Evolutionary conservation across 2,329 filamentous ascomycete genomes (phyloP), one percentile per base, ranked within the genome.

Genomic region (Colletotrichum theobromicola): DNA sequence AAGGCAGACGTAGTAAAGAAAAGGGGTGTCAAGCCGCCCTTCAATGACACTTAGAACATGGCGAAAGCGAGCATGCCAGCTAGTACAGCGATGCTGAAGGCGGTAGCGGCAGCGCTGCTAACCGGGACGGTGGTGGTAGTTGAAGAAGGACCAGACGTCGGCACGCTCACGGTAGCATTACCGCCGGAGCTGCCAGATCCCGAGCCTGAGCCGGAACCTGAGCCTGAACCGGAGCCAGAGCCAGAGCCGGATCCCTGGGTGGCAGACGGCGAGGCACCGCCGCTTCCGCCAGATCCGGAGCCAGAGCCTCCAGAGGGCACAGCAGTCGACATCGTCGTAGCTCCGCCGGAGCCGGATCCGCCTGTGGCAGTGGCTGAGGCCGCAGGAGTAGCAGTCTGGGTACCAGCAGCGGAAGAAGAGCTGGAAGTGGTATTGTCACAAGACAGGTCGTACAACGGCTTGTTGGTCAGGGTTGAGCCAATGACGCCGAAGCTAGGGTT

Each of bases 401-500:
- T 79, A 7, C 77, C 34, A 46, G 68, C 21, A 24, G 55, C 37
- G 13, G 69, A 64, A 12, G 75, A 72, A 15, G 69, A 76, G 24
- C 62, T 58, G 21, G 74, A 71, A 63, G 21, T 69, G 78, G 79
- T 76, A 74, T 80, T 82, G 70, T 84, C 82, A 86, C 92, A 94
- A 58, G 89, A 89, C 68, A 94, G 89, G 80, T 94, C 90, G 81
- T 88, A 94, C 37, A 93, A 84, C 28, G 92, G 91, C 61, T 85
- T 90, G 75, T 84, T 86, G 78, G 83, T 85, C 77, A 92, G 82
- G 60, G 85, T 82, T 68, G 85, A 85, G 76, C 91, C 90, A 70
- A 94, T 86, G 77, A 96, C 85, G 70, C 94, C 94, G 79, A 96
- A 96, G 81, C 90, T 92, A 55, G 93, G 93, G 84, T 86, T 90